Evolutionary conservation across 129 eudicot species (phyloP), one percentile per base, ranked within the genome.

Genomic region (Erigeron canadensis): DNA sequence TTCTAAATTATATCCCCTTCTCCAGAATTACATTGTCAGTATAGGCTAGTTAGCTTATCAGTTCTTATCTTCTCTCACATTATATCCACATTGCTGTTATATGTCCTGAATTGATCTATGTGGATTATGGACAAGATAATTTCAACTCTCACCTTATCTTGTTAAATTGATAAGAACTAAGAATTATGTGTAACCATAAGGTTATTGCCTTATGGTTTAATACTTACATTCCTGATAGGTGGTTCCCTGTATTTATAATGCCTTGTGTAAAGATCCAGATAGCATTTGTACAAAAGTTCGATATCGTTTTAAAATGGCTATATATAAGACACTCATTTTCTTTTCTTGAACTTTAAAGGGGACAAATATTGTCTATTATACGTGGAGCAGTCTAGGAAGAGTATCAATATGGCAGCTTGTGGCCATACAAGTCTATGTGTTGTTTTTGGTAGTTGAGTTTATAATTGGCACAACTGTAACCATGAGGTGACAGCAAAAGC

Each of bases 21-120:
- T 15, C 8, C 51, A 65, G 58, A 41, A 74, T 2, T 28, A 28
- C 40, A 65, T 54, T 76, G 63, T 67, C 40, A 38, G 59, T 67
- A 67, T 46, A 67, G 68, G 63, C 69, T 67, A 57, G 63, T 68
- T 76, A 40, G 34, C 69, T 69, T 55, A 60, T 76, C 64, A 38
- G 41, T 54, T 60, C 38, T 65, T 18, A 22, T 77, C 21, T 48
- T 74, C 75, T 69, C 62, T 67, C 45, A 61, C 51, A 18, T 22
- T 51, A 22, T 44, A 1, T 42, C 55, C 8, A 9, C 51, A 15
- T 7, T 42, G n/a, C 16, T 42, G 22, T 42, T 56, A 8, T 55
- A 67, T 58, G 46, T 21, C 53, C 28, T 44, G 80, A 55, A 56
- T 38, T 66, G 59, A 58, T 50, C 59, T 51, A 21, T 56, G 38